phyloP scores from a whole-genome alignment of 2,329 filamentous ascomycete species.

The Epichloe coenophiala region DNA sequence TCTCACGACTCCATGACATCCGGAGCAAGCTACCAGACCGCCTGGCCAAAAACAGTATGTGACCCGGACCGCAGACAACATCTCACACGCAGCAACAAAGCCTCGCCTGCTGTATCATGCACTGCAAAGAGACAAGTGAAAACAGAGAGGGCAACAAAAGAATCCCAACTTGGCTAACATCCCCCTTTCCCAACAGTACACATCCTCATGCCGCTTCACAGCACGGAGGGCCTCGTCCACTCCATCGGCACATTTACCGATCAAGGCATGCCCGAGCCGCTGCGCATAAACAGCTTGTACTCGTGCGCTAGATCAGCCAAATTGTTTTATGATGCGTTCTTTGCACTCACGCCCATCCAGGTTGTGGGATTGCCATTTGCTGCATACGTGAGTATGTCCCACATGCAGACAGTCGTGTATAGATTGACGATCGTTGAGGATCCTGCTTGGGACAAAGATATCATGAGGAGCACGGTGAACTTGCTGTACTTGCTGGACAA shows the following conservation, averaged over 20 bases:
- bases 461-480: slow-evolving; percentile 22
- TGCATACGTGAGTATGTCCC: slow-evolving; percentile 21
- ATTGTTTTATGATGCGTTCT: slow-evolving; percentile 23
- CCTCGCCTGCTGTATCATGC: too few relatives aligned
- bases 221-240: slow-evolving; percentile 19
- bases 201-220: slow-evolving; percentile 17
- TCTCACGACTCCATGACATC: slow-evolving; percentile 15
- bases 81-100: too few relatives aligned
- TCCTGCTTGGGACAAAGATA: slow-evolving; percentile 26
- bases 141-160: too few relatives aligned
- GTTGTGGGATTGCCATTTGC: slow-evolving; percentile 21
- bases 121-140: too few relatives aligned
- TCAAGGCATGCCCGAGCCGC: slow-evolving; percentile 16
- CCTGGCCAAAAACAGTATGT: slow-evolving; percentile 17
- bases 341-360: slow-evolving; percentile 16
- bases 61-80: background rate
- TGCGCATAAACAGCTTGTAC: slow-evolving; percentile 23
- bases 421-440: slow-evolving; percentile 25
- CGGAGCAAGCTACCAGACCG: slow-evolving; percentile 11
- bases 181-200: slow-evolving; percentile 11
- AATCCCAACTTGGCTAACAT: background rate
- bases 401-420: slow-evolving; percentile 24
- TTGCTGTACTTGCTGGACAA: slow-evolving; percentile 22
- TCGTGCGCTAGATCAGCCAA: slow-evolving; percentile 21
- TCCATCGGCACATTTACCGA: slow-evolving; percentile 20